Base-by-base conservation (phyloP, 164 flowering plant genomes). In the Amborella trichopoda region DNA sequence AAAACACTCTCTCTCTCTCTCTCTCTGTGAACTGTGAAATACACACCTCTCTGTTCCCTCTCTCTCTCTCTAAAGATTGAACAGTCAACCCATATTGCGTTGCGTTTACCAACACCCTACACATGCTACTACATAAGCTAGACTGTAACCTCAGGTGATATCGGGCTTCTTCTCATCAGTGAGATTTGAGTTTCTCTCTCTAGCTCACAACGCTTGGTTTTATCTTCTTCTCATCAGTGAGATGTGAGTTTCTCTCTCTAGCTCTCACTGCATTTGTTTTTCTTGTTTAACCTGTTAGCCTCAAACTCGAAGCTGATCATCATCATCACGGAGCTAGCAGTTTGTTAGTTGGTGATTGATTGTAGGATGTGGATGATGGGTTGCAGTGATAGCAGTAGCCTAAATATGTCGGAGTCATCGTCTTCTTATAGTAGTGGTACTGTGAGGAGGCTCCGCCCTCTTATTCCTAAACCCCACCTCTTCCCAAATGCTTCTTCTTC, bases 351-450 rank as follows among this genome's bases (percentile, higher is more conserved):
- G n/a, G 20, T 16, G 20, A 38, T 16, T 38, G 16, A 38, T 22
- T 28, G 44, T 0, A 55, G 40, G 26, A 76, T 74, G 83, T 75
- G 80, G 83, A 75, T 69, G 79, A 68, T 78, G 83, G 87, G 83
- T n/a, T 79, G 73, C 53, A 68, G 66, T 33, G 76, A 75, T 25
- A 69, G 62, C 14, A 69, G 64, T 1, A 78, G 76, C 14, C 50
- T 75, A 40, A 71, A 65, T 54, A 48, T 56, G 45, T 34, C 72
- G 14, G 81, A 72, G 41, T 58, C 81, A 8, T 63, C 41, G n/a
- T 3, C 41, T 22, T 18, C n/a, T 37, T 37, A 18, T 14, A 4
- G 2, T 16, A 19, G 20, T 38, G 41, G 70, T 61, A 67, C 48
- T 23, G 77, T 70, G 13, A 55, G 79, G 28, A 75, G 68, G 39